Conservation (phyloP, 2,329 filamentous ascomycete genomes). For the Nigrospora sphaerica region DNA sequence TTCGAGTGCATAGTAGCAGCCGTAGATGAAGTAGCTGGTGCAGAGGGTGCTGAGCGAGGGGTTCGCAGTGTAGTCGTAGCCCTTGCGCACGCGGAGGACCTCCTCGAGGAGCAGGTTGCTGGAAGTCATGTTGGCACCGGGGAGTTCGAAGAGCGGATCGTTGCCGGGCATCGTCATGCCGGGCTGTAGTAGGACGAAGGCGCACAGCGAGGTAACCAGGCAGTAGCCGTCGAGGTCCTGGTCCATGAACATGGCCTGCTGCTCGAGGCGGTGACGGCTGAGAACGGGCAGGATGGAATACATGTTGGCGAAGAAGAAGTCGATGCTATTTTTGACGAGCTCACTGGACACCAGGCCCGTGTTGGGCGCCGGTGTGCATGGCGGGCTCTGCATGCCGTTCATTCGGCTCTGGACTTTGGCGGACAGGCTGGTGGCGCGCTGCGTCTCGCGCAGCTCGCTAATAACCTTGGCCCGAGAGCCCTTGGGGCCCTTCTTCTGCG, state of each 20-base stretch:
- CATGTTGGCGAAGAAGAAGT: conserved; percentile 63
- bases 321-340: conserved; percentile 57
- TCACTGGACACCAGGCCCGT: conserved; percentile 55
- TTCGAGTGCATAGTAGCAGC: conserved; percentile 63
- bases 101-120: conserved; percentile 64
- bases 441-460: conserved; percentile 63
- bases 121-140: conserved; percentile 54
- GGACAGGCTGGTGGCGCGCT: conserved; percentile 58
- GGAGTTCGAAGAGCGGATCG: conserved; percentile 50
- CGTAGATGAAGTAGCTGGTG: conserved; percentile 76
- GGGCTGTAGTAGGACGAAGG: conserved; percentile 63
- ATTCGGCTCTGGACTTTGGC: conserved; percentile 54
- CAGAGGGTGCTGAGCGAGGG: conserved; percentile 53
- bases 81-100: conserved; percentile 55
- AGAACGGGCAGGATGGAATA: conserved; percentile 58
- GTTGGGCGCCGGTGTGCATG: conserved; percentile 44
- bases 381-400: conserved; percentile 44
- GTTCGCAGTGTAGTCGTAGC: conserved; percentile 51
- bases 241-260: conserved; percentile 53
- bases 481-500: conserved; percentile 71
- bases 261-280: conserved; percentile 49
- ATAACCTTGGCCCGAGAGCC: conserved; percentile 70
- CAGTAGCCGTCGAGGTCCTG: conserved; percentile 58
- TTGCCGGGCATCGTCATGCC: conserved; percentile 54
- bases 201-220: conserved; percentile 55